Percentiles rank a stretch among this genome's conserved stretches.
Conservation (phyloP, 768 basidiomycete genomes). For the Hygrophoropsis aurantiaca region DNA sequence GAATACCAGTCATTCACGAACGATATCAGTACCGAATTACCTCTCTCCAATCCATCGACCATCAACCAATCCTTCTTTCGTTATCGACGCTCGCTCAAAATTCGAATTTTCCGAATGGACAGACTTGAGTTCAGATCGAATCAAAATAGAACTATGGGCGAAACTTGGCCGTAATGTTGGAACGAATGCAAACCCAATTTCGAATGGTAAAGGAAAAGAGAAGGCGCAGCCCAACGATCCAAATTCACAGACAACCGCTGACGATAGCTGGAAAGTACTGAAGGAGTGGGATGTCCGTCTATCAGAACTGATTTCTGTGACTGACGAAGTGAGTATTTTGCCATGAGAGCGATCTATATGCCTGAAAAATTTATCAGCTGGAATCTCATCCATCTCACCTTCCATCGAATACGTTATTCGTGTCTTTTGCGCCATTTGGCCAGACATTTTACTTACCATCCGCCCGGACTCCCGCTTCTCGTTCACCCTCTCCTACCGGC, state of each 20-base stretch:
- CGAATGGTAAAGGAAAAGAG: constrained; percentile 46
- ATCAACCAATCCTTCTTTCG: constrained; percentile 81
- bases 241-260: constrained; percentile 12
- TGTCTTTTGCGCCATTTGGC: constrained; percentile 63
- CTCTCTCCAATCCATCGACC: constrained; percentile 78
- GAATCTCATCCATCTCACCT: constrained; percentile 44
- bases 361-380: constrained; percentile 25
- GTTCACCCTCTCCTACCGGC: constrained; percentile 61
- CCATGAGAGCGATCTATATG: neutral
- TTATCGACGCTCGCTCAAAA: constrained; percentile 50
- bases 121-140: constrained; percentile 48
- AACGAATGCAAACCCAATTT: constrained; percentile 15
- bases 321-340: constrained; percentile 55
- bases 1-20: constrained; percentile 11
- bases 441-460: constrained; percentile 59
- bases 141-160: constrained; percentile 64
- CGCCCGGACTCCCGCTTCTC: constrained; percentile 27
- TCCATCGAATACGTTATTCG: constrained; percentile 72
- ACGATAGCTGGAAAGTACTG: constrained; percentile 58
- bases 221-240: constrained; percentile 28
- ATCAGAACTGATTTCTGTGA: constrained; percentile 53
- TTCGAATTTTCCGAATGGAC: constrained; percentile 56
- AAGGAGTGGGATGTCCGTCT: constrained; percentile 69
- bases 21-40: constrained; percentile 61
- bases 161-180: constrained; percentile 25